Base-by-base conservation (phyloP, 805 yeast species). In the Metschnikowia matae region DNA sequence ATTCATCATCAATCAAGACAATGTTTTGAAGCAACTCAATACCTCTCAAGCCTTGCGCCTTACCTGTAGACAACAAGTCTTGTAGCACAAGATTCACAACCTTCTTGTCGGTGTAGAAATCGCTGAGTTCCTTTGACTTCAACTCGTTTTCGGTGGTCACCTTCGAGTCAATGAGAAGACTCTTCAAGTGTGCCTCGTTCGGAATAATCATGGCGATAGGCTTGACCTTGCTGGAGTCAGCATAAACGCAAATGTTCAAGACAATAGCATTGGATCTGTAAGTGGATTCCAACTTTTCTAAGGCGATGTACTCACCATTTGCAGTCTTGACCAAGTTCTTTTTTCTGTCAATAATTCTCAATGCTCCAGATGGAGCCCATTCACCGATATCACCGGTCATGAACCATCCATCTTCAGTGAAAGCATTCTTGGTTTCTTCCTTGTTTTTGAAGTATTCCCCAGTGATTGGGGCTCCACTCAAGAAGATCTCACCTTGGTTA, bases 301-400 rank as follows among this genome's bases (percentile, higher is more conserved):
- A 79, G 3, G 99, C 99, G 68, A 94, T 89, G 71, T 94, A 94
- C 75, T 94, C 99, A 72, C 99, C 99, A 67, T 94, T 92, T 62
- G 81, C 78, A 17, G 99, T 94, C 79, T 94, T 94, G 61, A 94
- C 96, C 70, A 94, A 78, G 69, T 94, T 94, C 83, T 94, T 94
- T 77, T 83, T 88, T 67, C 99, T 87, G 73, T 94, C 99, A 67
- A 94, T 87, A 54, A 94, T 76, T 65, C 79, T 82, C 64, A 94
- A 77, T 51, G 82, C 84, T 57, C 98, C 98, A 56, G 76, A 78
- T 26, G 82, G 53, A 40, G 91, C 79, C 96, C 97, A 89, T 75
- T 89, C 90, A 65, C 92, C 97, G 69, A 94, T 89, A 69, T 94
- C 99, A 69, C 99, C 99, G 33, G 98, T 94, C 66, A 76, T 79